Evolutionary conservation across 2,329 filamentous ascomycete genomes (phyloP), one percentile per base, ranked within the genome.

Genomic region (Neofusicoccum parvum): DNA sequence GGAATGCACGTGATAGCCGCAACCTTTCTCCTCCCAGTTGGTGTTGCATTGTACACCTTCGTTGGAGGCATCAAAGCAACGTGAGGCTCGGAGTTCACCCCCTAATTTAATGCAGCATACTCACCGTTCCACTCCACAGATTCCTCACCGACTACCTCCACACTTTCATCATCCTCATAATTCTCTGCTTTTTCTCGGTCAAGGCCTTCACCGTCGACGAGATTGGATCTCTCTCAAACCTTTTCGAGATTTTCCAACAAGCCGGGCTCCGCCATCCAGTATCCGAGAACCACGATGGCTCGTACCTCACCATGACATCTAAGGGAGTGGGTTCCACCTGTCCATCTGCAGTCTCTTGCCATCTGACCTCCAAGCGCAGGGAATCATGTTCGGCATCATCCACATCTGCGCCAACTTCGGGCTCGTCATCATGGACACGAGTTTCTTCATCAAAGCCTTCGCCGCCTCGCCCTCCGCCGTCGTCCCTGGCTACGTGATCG

Each of bases 261-360:
- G 81, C 82, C 0, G 48, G 60, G 1, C 9, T 43, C 5, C 36
- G 48, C 0, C 46, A 63, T 9, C 60, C 60, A 1, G 80, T 79
- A 0, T 70, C 74, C 2, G 74, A 75, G 0, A 76, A 82, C 43
- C 74, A 84, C 17, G 72, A 80, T n/a, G 85, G 85, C 0, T 83
- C 82, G 0, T 86, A 84, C 66, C 68, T 87, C 60, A 87, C 86
- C 0, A 84, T 87, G 83, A 85, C 80, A 0, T 85, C 83, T 2
- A 82, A 84, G 59, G 60, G 60, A 9, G 54, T 59, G 32, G 46
- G 23, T 32, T 32, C 27, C 27, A 32, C 27, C 27, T 32, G 6
- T 7, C 27, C 27, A 32, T 32, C 27, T 32, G 27, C 27, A 10
- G 6, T 2, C 3, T 3, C 15, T 7, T 5, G 7, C 34, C 3